Base-by-base conservation (phyloP, 805 yeast genomes). In the Saturnispora serradocipensis region DNA sequence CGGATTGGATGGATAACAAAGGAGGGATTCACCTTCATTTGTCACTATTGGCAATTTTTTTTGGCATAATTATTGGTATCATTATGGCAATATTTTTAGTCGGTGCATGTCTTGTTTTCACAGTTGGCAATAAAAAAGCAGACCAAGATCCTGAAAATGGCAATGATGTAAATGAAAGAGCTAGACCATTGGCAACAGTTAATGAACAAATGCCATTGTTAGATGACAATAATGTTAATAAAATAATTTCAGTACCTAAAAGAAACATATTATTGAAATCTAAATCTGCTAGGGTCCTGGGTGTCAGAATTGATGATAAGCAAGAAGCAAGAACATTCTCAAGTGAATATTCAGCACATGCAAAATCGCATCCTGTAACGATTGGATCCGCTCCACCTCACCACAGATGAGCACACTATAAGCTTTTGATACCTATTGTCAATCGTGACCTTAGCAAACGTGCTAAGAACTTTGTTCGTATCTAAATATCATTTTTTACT, bases 51-150 rank as follows among this genome's bases (percentile, higher is more conserved):
- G 86, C 91, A 13, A 68, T 85, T 32, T 82, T 82, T 0, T 65
- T 85, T 27, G 95, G 93, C 6, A 69, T 84, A 4, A 66, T 84
- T 2, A 59, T 83, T 8, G 91, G 91, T 0, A 71, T 82, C 30
- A 56, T 82, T 3, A 58, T 72, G 3, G 61, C 73, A 30, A 55
- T 70, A 2, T 15, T 62, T 1, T 53, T 68, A 1, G 54, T 68
- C 8, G 65, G 70, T 2, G 71, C 72, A 52, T 67, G 71, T 53
- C 62, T 72, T 61, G 54, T 69, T 18, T 58, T 62, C 8, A 52
- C 73, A 50, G 57, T 69, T 28, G 69, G 69, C 43, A 61, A 54
- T 20, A 40, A 36, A 7, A 46, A 43, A 42, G n/a, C 24, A 4
- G 27, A 10, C 10, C 15, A 38, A 25, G 45, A 45, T 9, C 35